Evolutionary conservation across 2,329 filamentous ascomycete genomes (phyloP).

Genomic region (Trichoderma hamatum): DNA sequence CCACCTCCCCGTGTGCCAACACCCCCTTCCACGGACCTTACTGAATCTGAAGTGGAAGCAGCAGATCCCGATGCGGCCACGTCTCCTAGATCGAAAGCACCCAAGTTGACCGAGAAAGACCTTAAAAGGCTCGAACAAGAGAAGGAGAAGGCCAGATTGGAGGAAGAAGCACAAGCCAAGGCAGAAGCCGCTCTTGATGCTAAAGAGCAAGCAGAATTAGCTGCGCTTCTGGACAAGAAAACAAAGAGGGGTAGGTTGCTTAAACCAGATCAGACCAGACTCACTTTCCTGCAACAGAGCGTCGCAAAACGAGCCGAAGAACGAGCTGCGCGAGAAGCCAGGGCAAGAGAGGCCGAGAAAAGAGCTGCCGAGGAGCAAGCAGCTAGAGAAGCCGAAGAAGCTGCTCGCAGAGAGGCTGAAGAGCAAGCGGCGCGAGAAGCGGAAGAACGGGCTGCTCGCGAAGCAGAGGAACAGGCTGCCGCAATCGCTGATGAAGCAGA

Average conservation of each 20-base stretch:
- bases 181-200: conserved; percentile 25
- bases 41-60: conserved; percentile 42
- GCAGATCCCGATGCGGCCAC: conserved; percentile 43
- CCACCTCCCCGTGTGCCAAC: conserved; percentile 53
- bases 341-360: conserved; percentile 23
- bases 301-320: conserved; percentile 9
- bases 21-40: conserved; percentile 51
- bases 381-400: conserved; percentile 28
- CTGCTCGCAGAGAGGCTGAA: conserved; percentile 28
- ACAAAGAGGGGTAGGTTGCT: conserved; percentile 25
- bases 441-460: conserved; percentile 26
- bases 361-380: conserved; percentile 25
- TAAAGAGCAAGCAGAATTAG: conserved; percentile 47
- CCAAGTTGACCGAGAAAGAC: conserved; percentile 54
- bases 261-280: conserved; percentile 27
- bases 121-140: conserved; percentile 55
- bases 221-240: conserved; percentile 40
- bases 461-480: conserved; percentile 29
- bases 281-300: conserved; percentile 4
- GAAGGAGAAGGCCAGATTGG: conserved; percentile 35
- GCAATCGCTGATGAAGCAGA: conserved; percentile 43
- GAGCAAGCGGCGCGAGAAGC: conserved; percentile 30
- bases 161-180: conserved; percentile 32
- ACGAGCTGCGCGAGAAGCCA: conserved; percentile 17
- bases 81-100: conserved; percentile 48